Evolutionary conservation across 2,329 filamentous ascomycete species (phyloP).

Genomic region (Coniochaeta pulveracea): DNA sequence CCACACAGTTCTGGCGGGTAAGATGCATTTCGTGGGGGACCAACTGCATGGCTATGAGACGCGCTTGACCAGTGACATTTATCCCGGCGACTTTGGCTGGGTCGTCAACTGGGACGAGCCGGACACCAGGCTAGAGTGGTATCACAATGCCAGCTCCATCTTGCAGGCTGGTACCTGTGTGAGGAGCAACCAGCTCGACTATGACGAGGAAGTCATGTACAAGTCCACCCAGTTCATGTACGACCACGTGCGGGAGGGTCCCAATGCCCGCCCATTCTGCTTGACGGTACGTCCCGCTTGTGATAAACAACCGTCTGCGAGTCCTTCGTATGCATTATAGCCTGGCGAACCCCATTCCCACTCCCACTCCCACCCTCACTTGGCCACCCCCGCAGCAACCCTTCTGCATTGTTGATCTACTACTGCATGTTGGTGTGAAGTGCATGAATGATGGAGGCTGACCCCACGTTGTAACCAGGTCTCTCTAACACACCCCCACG

Average conservation of each 20-base stretch:
- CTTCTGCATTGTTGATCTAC: too few species aligned
- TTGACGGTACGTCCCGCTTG: slow-evolving; percentile 55
- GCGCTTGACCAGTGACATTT: slow-evolving; percentile 88
- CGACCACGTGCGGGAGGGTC: slow-evolving; percentile 75
- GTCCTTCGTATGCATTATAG: background rate
- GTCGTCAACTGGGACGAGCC: slow-evolving; percentile 92
- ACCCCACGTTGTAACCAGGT: slow-evolving; percentile 38
- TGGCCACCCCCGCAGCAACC: too few species aligned
- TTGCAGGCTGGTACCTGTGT: slow-evolving; percentile 81
- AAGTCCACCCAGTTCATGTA: slow-evolving; percentile 82
- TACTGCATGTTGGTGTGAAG: too few species aligned
- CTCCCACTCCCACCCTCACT: too few species aligned
- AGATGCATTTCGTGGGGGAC: slow-evolving; percentile 97
- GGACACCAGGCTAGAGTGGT: slow-evolving; percentile 79
- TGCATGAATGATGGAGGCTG: too few species aligned
- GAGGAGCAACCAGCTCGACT: slow-evolving; percentile 89
- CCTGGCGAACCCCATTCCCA: slow-evolving; percentile 1
- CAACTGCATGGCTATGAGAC: slow-evolving; percentile 92
- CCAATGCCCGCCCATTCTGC: slow-evolving; percentile 65
- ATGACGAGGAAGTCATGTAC: slow-evolving; percentile 93
- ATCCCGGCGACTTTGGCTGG: slow-evolving; percentile 91
- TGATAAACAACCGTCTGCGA: too few species aligned
- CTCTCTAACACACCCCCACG: slow-evolving; percentile 87
- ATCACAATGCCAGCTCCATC: slow-evolving; percentile 91
- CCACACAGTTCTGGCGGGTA: slow-evolving; percentile 81